Evolutionary conservation across 2,329 filamentous ascomycete genomes (phyloP), one percentile per base, ranked within the genome.

Genomic region (Microdochium paspali): DNA sequence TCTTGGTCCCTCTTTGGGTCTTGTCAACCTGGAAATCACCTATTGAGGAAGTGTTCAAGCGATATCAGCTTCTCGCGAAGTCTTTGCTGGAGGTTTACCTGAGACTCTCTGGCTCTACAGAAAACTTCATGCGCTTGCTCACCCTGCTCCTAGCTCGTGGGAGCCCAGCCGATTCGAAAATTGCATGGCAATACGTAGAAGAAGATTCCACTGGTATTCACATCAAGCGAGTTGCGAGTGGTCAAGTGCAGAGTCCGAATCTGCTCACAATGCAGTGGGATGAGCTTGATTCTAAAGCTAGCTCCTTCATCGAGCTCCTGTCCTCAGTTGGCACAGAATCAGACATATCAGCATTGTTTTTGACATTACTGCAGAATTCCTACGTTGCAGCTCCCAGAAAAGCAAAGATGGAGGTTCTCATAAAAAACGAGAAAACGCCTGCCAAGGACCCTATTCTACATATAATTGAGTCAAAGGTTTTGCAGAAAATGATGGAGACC

Each of bases 401-500:
- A 7, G 44, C 55, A 31, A 23, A 49, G n/a, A 47, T 51, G 4
- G 48, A 52, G 12, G 64, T 67, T 47, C 47, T 54, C 26, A 47
- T 60, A 10, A 58, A 61, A n/a, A 51, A 59, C 4, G 49, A 58
- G 10, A 55, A 64, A 20, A 59, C 67, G 2, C 54, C 64, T 3
- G 47, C 56, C 1, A 55, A 61, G 1, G 70, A 77, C 43, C 66
- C 76, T 0, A 49, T 79, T 3, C 58, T 58, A 4, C 68, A 71
- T 3, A 64, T 89, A 1, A 62, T 75, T 5, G 73, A 85, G 51
- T 70, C 81, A 4, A 80, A 80, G 44, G 63, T 87, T 1, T 69
- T 87, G 7, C 81, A 86, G 56, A 75, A 73, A 28, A 73, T 89
- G 64, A 79, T 87, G 62, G 75, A 78, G 23, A 73, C 69, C 43